Evolutionary conservation across 345 rosid species (phyloP).

Genomic region (Syzygium jambos): DNA sequence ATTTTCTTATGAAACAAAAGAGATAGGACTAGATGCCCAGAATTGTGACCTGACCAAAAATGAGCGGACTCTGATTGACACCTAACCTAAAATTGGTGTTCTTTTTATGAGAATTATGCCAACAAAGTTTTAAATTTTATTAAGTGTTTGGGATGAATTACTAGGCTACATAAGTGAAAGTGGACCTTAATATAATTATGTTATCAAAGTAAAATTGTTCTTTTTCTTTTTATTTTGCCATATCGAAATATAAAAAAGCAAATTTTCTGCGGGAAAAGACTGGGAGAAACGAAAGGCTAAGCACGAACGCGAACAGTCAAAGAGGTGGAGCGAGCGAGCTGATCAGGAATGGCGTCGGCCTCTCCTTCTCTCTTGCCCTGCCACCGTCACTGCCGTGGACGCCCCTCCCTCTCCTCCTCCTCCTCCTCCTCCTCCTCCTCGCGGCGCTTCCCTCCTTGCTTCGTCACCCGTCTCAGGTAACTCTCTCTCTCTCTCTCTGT

Average conservation of each 20-base stretch:
- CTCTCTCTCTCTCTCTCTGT: neutral
- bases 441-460: neutral
- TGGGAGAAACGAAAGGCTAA: neutral
- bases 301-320: neutral
- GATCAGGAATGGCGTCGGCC: neutral
- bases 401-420: neutral
- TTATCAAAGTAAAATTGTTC: neutral
- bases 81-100: neutral
- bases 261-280: neutral
- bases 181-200: neutral
- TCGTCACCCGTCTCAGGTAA: neutral
- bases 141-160: too few species aligned
- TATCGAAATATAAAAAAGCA: neutral
- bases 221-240: neutral
- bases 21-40: rapidly evolving
- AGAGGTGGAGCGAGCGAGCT: neutral
- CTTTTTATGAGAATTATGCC: neutral
- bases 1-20: neutral
- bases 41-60: neutral
- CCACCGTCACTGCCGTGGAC: neutral
- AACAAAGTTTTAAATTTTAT: neutral
- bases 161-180: too few species aligned
- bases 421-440: neutral
- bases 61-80: too few species aligned
- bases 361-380: neutral